phyloP scores from a whole-genome alignment of 306 rosid genomes.

The Acacia crassicarpa region DNA sequence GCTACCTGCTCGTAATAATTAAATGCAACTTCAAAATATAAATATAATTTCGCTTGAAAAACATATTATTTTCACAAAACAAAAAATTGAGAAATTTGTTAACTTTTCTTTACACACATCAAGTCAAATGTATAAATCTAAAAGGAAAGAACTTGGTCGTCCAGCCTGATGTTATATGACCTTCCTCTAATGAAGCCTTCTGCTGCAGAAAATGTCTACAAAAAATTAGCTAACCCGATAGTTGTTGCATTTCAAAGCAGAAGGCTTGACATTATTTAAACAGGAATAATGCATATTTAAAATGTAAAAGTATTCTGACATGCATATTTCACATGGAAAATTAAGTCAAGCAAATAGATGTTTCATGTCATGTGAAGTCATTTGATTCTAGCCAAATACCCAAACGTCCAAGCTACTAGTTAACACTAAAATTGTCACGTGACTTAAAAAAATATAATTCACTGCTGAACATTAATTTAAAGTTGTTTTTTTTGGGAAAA shows the following conservation, averaged over 20 bases:
- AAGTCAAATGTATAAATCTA: too few relatives aligned
- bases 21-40: too few relatives aligned
- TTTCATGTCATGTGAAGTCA: background rate
- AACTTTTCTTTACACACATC: too few relatives aligned
- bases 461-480: background rate
- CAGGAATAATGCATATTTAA: background rate
- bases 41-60: too few relatives aligned
- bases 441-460: background rate
- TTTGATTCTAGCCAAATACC: background rate
- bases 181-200: slow-evolving; percentile 97
- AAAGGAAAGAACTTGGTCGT: slow-evolving; percentile 79
- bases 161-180: slow-evolving; percentile 94
- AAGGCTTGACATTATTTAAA: background rate
- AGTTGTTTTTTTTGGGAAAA: too few relatives aligned
- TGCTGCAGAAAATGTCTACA: slow-evolving; percentile 81
- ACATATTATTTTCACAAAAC: too few relatives aligned
- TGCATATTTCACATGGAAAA: background rate
- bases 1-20: too few relatives aligned
- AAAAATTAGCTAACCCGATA: slow-evolving; percentile 47
- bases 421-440: background rate
- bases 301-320: background rate
- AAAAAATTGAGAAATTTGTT: too few relatives aligned
- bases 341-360: background rate
- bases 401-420: background rate
- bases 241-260: background rate